phyloP scores from a whole-genome alignment of 2,329 filamentous ascomycete species.

The Neopestalotiopsis rosae region DNA sequence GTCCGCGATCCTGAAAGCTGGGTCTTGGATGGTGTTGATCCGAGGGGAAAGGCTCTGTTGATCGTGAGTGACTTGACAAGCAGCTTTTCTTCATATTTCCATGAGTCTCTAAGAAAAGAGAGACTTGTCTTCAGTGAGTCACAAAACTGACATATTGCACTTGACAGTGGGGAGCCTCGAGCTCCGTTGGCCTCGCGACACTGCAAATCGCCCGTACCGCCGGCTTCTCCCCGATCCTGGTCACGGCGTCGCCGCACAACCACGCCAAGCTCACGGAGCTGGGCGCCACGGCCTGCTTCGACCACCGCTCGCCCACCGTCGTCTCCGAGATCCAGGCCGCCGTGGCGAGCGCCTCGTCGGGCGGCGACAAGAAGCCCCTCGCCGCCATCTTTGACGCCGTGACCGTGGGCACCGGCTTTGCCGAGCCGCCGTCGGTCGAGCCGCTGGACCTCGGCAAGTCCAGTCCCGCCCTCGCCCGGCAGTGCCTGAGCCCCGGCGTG shows the following conservation, averaged over 20 bases:
- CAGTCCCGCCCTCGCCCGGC: conserved; percentile 21
- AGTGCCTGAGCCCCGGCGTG: conserved; percentile 18
- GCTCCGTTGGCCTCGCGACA: conserved; percentile 35
- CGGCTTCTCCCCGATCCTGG: conserved; percentile 35
- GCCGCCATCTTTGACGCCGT: conserved; percentile 23
- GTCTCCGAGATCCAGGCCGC: conserved; percentile 27
- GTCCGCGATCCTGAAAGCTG: not conserved
- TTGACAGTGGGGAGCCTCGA: conserved; percentile 35
- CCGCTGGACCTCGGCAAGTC: conserved; percentile 17
- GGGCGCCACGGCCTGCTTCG: conserved; percentile 37
- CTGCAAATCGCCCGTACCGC: conserved; percentile 35
- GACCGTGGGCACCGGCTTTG: conserved; percentile 18
- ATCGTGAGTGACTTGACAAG: conserved; percentile 18
- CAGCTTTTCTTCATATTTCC: not conserved
- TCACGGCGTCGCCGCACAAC: conserved; percentile 34
- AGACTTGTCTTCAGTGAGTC: too few relatives aligned
- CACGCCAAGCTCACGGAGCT: conserved; percentile 33
- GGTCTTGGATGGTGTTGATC: conserved; percentile 17
- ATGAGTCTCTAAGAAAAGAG: too few relatives aligned
- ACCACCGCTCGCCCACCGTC: conserved; percentile 34
- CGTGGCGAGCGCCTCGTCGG: not conserved
- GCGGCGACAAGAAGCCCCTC: conserved; percentile 5
- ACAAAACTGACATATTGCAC: too few relatives aligned
- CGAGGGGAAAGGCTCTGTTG: conserved; percentile 20
- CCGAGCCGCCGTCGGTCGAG: conserved; percentile 6